phyloP scores from a whole-genome alignment of 2,329 filamentous ascomycete genomes.

The Colletotrichum trifolii region DNA sequence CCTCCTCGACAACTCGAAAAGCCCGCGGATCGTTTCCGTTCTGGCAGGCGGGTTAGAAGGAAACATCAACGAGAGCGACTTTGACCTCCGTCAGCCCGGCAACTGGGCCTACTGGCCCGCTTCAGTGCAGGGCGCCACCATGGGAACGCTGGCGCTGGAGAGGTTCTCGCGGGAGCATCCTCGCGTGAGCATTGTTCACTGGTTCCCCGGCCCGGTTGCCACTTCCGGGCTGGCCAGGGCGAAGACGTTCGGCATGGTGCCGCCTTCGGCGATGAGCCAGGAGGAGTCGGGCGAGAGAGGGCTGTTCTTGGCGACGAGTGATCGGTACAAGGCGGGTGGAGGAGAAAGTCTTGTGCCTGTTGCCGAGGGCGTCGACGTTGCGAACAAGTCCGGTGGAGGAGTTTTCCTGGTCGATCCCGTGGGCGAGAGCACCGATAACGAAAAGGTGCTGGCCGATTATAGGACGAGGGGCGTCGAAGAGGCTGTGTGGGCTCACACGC shows the following conservation, averaged over 20 bases:
- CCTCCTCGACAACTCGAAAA: conserved; percentile 51
- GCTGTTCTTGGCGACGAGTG: conserved; percentile 41
- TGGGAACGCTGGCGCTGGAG: conserved; percentile 61
- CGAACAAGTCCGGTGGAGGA: not conserved
- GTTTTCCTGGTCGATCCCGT: not conserved
- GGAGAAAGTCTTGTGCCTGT: not conserved
- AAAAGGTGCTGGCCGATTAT: not conserved
- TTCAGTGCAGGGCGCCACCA: conserved; percentile 57
- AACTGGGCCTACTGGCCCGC: conserved; percentile 50
- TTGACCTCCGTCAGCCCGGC: conserved; percentile 52
- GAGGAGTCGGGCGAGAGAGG: conserved; percentile 39
- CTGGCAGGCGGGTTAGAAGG: conserved; percentile 62
- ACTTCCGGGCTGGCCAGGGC: conserved; percentile 39
- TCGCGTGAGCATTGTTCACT: conserved; percentile 49
- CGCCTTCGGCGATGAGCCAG: conserved; percentile 9
- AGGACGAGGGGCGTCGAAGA: conserved; percentile 4
- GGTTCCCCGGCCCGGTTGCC: conserved; percentile 45
- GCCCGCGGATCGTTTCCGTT: conserved; percentile 60
- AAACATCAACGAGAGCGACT: conserved; percentile 55
- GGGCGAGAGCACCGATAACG: conserved; percentile 1
- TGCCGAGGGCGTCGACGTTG: not conserved
- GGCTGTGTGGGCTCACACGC: conserved; percentile 1
- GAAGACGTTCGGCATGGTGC: conserved; percentile 38
- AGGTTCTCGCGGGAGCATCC: conserved; percentile 58
- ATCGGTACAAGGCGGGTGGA: conserved; percentile 34